A percentile compares a stretch with the other conserved stretches of the same genome.
Evolutionary conservation across 257 asterid species (phyloP).

Genomic region (Paraleonurus japonicus): DNA sequence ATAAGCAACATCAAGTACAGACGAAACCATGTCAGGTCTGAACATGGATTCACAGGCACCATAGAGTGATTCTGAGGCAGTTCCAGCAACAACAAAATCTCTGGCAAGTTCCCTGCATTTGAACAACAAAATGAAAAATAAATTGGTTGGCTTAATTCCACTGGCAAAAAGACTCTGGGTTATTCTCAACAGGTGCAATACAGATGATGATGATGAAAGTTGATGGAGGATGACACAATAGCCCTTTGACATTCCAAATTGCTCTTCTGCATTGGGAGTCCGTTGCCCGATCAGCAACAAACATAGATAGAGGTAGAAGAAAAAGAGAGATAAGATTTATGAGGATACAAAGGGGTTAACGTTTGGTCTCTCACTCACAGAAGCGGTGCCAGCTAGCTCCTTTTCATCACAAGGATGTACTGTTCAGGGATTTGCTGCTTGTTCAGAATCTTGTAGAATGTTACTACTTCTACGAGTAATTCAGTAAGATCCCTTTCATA

Average conservation of each 20-base stretch:
- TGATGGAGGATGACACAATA: no score
- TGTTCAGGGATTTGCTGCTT: constrained; percentile 26
- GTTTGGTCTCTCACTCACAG: constrained; percentile 1
- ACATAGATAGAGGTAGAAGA: constrained; percentile 40
- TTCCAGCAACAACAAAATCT: constrained; percentile 96
- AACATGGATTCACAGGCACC: constrained; percentile 99
- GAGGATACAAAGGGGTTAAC: background rate
- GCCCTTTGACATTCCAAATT: background rate
- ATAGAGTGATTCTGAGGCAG: constrained; percentile 94
- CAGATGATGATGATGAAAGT: constrained; percentile 38
- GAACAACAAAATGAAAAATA: constrained; percentile 1
- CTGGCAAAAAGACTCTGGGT: constrained; percentile 57
- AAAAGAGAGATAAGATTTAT: constrained; percentile 12
- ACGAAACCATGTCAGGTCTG: constrained; percentile 91
- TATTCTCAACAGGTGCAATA: constrained; percentile 56
- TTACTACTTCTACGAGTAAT: constrained; percentile 4
- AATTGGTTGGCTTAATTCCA: constrained; percentile 71
- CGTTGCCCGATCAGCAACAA: constrained; percentile 32
- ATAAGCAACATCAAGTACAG: constrained; percentile 4
- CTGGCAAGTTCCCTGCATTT: constrained; percentile 89
- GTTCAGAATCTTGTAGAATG: constrained; percentile 37
- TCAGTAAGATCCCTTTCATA: background rate
- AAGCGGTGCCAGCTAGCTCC: constrained; percentile 2
- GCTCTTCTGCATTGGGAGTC: constrained; percentile 32
- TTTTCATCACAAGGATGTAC: constrained; percentile 12